Base-by-base conservation (phyloP, 1,139 yeast genomes). In the Suhomyces panamericanus region DNA sequence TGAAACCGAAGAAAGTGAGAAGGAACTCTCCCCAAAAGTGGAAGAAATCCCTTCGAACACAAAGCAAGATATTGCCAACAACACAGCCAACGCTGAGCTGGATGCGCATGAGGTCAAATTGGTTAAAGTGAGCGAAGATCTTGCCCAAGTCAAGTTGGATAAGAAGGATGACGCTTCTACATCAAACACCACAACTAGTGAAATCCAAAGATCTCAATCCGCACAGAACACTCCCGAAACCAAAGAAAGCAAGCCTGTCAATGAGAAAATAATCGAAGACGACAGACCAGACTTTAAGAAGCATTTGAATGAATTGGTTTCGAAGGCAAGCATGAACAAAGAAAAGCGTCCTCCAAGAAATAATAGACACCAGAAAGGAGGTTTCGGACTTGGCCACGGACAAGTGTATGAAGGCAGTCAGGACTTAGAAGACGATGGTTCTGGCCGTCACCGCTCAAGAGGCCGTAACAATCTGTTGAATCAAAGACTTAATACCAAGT, bases 221-320 rank as follows among this genome's bases (percentile, higher is more conserved):
- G 2, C 24, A 4, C 24, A 20, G 9, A 20, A 20, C 24, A 7
- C 8, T 20, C 24, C 24, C 7, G 24, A 26, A 10, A n/a, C n/a
- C 12, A 26, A 26, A 12, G 29, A 15, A 27, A 12, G 6, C 15
- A 26, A 27, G 24, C 38, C 38, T 5, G 24, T 16, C n/a, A 20
- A 11, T n/a, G 26, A 16, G 9, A 35, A 15, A 16, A 14, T 27
- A 9, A 13, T 38, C 12, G 52, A 52, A 9, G 57, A 51, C 7
- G 64, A 60, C 22, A 54, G 72, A 38, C 72, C 72, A 3, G 60
- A 68, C 46, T 68, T 68, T 54, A 67, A 64, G 43, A 62, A 66
- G 50, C 65, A 64, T 41, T 59, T 67, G 43, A 60, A 55, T 42
- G 70, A 67, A 41, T 54, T 68, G 38, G 65, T 60, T 10, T 57